Base-by-base conservation (phyloP, 2,329 filamentous ascomycete genomes). In the Penicillium freii region DNA sequence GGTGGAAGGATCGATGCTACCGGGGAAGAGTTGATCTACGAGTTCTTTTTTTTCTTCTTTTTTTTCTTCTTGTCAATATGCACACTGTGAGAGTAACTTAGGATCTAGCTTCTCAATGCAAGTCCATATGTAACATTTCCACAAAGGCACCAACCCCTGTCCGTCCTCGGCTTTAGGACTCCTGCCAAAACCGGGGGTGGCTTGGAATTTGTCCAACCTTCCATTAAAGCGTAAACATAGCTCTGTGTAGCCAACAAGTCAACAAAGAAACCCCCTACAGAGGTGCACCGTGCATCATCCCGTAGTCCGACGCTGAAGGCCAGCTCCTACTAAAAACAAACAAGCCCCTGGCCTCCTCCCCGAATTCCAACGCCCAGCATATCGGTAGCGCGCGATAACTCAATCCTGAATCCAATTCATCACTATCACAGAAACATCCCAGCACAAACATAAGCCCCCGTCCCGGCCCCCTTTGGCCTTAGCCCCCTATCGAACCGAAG, bases 51-150 rank as follows among this genome's bases (percentile, higher is more conserved):
- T n/a, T 54, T 40, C n/a, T 5, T 13, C 1, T 31, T 31, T 31
- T 8, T 19, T n/a, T 54, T 40, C n/a, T 38, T 34, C 21, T 27
- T 49, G 44, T 27, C 52, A 34, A 54, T 50, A 50, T 42, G 52
- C 52, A 34, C 21, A 34, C 8, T 34, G 25, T 8, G 34, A 23
- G 19, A 40, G 27, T 40, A 42, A 55, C 11, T 42, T 34, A 48
- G 19, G 19, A n/a, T 42, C 19, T 36, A 53, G 8, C 13, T 42
- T 49, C 17, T 42, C 19, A 15, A 49, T 50, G 19, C 17, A 49
- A 45, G 23, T 36, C 27, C 11, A 42, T 31, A 50, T 29, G 34
- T 40, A 50, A 40, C 10, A 17, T 50, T 21, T 19, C 6, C 34
- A 19, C 31, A 25, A 25, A 47, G 15, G 1, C 19, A 33, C 13